Evolutionary conservation across 768 basidiomycete species (phyloP), one percentile per base, ranked within the genome.

Genomic region (Tephrocybe sp.): DNA sequence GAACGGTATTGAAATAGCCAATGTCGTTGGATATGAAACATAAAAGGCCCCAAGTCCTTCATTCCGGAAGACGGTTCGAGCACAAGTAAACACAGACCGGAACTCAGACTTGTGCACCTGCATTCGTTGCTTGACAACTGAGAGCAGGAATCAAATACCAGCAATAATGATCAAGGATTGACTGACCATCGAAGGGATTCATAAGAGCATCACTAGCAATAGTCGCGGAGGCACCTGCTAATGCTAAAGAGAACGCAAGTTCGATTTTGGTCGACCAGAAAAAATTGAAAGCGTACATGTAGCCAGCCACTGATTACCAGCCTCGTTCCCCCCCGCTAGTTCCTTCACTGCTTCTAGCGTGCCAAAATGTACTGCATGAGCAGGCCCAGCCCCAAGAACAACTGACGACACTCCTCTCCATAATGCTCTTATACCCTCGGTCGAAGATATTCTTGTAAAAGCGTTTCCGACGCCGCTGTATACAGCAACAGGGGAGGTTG

Each of bases 61-160:
- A 32, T 72, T 83, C 39, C 71, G 79, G 70, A 92, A 93, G 45
- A 99, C 89, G 11, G 85, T 84, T 19, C 79, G 79, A 50, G 94
- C 92, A 59, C 93, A 94, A n/a, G 83, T 80, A 57, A 86, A 71
- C 38, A 95, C 91, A 33, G 90, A 92, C 39, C 87, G 87, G 69
- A 92, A 94, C 66, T 88, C 77, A 3, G 97, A 98, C 64, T 89
- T 84, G 72, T 95, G 94, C 50, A 98, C 77, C 70, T 99, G 97
- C 97, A 99, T 98, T 45, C 97, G 85, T 75, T 99, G 97, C 72
- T 99, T 99, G 75, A 99, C 92, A 61, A 99, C 96, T 98, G 67
- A 45, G 58, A 7, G 44, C 22, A 16, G 17, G 26, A 19, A 26
- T 13, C 36, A 16, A 20, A 12, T 36, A 35, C 14, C 8, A n/a